Evolutionary conservation across 2,329 filamentous ascomycete species (phyloP).

Genomic region (Ilyonectria destructans): DNA sequence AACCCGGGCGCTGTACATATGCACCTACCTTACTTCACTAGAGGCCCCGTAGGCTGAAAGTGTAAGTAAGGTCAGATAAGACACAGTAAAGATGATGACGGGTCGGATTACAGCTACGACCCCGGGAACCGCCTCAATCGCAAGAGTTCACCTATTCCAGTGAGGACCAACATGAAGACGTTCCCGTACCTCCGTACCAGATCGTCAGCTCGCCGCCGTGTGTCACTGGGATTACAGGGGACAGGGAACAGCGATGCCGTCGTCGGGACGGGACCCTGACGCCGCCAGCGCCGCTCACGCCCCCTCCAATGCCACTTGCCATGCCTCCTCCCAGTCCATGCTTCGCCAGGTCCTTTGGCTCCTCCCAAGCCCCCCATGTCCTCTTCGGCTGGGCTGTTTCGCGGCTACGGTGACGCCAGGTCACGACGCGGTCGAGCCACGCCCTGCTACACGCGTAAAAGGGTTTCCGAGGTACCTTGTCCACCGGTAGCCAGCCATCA

Average conservation of each 20-base stretch:
- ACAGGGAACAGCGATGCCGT: slow-evolving; percentile 14
- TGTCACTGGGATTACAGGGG: slow-evolving; percentile 3
- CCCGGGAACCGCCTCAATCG: slow-evolving; percentile 14
- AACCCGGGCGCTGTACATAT: slow-evolving; percentile 12
- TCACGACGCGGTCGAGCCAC: slow-evolving; percentile 25
- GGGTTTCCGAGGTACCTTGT: slow-evolving; percentile 35
- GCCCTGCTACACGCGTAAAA: slow-evolving; percentile 15
- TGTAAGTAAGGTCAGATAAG: slow-evolving; percentile 25
- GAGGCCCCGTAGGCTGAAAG: slow-evolving; percentile 19
- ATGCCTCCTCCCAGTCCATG: slow-evolving; percentile 1
- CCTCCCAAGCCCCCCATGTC: slow-evolving; percentile 32
- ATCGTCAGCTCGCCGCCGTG: slow-evolving; percentile 13
- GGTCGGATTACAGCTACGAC: slow-evolving; percentile 16
- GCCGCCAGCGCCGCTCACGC: slow-evolving; percentile 6
- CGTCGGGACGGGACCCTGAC: slow-evolving; percentile 10
- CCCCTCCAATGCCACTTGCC: slow-evolving; percentile 7
- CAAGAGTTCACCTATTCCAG: not conserved
- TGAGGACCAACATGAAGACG: not conserved
- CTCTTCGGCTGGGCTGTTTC: slow-evolving; percentile 34
- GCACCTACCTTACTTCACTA: slow-evolving; percentile 19
- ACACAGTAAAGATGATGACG: slow-evolving; percentile 16
- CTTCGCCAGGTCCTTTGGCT: not conserved
- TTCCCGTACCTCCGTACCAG: not conserved
- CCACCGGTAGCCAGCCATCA: slow-evolving; percentile 36
- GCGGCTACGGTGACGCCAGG: slow-evolving; percentile 35